Conservation (phyloP, 495 filamentous ascomycete genomes). For the Rhypophila decipiens region DNA sequence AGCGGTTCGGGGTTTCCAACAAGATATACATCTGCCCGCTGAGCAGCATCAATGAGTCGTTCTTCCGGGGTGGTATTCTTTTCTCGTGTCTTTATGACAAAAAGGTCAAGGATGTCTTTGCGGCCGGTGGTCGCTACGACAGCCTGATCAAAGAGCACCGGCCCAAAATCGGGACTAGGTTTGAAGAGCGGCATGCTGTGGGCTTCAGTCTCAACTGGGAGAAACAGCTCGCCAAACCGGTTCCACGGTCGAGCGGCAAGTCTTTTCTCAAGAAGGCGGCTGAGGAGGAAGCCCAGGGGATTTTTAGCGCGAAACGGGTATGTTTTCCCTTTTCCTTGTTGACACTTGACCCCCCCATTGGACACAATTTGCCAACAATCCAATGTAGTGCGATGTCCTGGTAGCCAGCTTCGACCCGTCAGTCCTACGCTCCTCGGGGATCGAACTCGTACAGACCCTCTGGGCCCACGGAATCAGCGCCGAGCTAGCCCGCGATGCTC, state of each 20-base stretch:
- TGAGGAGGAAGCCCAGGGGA: slow-evolving; percentile 47
- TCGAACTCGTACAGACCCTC: slow-evolving; percentile 70
- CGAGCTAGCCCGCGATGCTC: slow-evolving; percentile 74
- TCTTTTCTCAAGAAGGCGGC: slow-evolving; percentile 58
- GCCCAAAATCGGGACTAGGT: slow-evolving; percentile 46
- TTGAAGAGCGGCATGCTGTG: slow-evolving; percentile 64
- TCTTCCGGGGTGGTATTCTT: slow-evolving; percentile 80
- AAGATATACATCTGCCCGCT: slow-evolving; percentile 84
- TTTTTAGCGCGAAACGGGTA: slow-evolving; percentile 60
- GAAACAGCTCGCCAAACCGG: slow-evolving; percentile 58
- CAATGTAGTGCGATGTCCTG: slow-evolving; percentile 69
- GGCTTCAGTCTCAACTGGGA: slow-evolving; percentile 93
- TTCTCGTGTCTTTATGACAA: slow-evolving; percentile 90
- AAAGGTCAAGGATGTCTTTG: slow-evolving; percentile 78
- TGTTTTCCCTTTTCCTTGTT: slow-evolving; percentile 15
- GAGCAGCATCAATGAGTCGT: slow-evolving; percentile 84
- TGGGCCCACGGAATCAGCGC: slow-evolving; percentile 82
- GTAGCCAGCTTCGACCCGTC: slow-evolving; percentile 78
- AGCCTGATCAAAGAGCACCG: slow-evolving; percentile 68
- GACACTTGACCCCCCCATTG: no score
- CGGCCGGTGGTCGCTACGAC: slow-evolving; percentile 92
- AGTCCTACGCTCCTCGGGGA: slow-evolving; percentile 65
- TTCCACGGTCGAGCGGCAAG: slow-evolving; percentile 55
- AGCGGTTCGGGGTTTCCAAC: slow-evolving; percentile 63
- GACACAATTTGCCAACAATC: slow-evolving; percentile 10